Base-by-base conservation (phyloP, 2,329 filamentous ascomycete species). In the Sporothrix curviconia region DNA sequence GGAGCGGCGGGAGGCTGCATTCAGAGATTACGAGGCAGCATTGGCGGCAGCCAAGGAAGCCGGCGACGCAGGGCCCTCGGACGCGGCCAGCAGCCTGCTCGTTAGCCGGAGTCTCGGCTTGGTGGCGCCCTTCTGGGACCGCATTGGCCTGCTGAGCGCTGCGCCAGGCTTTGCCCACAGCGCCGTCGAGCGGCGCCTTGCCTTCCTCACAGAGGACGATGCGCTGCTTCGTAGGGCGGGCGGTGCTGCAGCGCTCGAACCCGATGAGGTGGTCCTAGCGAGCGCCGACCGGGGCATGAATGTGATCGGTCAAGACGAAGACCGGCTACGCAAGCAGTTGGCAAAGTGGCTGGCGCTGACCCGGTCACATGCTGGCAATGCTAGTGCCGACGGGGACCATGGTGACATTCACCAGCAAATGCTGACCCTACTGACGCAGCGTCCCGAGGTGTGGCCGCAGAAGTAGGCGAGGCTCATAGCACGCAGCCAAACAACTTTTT, bases 141-240 rank as follows among this genome's bases (percentile, higher is more conserved):
- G 74, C 54, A 61, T 80, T 40, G 76, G 76, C 3, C 69, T 77
- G 55, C 24, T 59, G 3, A 22, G 46, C 6, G 25, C 39, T 3
- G 24, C 1, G 70, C 78, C 55, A 76, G 81, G 7, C 73, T 68
- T 87, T 64, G 76, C 90, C 69, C 70, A 74, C 57, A 70, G 74
- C 54, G 77, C 78, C 61, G 73, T 90, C 42, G 64, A 65, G 52
- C 72, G 74, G 64, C 76, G 80, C 61, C 72, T 90, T 63, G 72
- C 77, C 40, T 89, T 88, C 66, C 68, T 96, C 61, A 78, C 78
- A 46, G 72, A 78, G 37, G 92, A 96, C 71, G 90, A 95, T 71
- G 71, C 66, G 61, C 74, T 92, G 68, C 79, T 96, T 49, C 66
- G 77, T 17, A 73, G 76, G 37, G 80, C 82, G 47, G 88, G 87